Percentiles rank a stretch among this genome's conserved stretches.
These are phyloP conservation scores for Nakazawaea sp. DNA, from an alignment of 805 yeast species.

Conservation along the genomic window DNA sequence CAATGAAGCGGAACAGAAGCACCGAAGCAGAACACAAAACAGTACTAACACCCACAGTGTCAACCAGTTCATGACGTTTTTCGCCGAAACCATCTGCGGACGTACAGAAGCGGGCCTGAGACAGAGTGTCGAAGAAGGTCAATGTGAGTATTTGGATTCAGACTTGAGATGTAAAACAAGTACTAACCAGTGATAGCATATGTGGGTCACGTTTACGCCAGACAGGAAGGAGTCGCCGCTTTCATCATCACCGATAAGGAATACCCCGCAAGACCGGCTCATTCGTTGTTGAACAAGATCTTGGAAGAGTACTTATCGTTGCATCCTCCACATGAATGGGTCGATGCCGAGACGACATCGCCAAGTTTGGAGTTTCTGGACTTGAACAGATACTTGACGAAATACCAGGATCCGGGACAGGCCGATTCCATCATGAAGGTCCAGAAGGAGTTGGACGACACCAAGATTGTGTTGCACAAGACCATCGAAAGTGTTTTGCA, in stretches of 20 bases:
- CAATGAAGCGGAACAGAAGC: too few species aligned
- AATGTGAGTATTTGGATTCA: slow-evolving; percentile 19
- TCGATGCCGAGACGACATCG: slow-evolving; percentile 34
- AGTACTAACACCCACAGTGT: slow-evolving; percentile 35
- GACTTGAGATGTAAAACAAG: background rate
- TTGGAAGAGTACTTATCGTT: slow-evolving; percentile 84
- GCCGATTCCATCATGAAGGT: slow-evolving; percentile 97
- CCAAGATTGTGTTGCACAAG: slow-evolving; percentile 92
- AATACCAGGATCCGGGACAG: slow-evolving; percentile 94
- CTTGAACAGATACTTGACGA: slow-evolving; percentile 62
- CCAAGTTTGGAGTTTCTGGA: slow-evolving; percentile 46
- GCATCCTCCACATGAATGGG: slow-evolving; percentile 74
- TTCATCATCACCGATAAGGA: slow-evolving; percentile 91
- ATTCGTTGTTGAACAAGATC: slow-evolving; percentile 82
- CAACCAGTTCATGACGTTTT: slow-evolving; percentile 91
- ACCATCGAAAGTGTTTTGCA: slow-evolving; percentile 91
- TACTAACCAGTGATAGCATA: slow-evolving; percentile 32
- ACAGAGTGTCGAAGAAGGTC: slow-evolving; percentile 88
- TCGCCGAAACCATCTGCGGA: slow-evolving; percentile 82
- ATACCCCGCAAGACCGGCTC: slow-evolving; percentile 95
- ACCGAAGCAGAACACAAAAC: background rate
- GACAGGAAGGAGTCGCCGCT: slow-evolving; percentile 88
- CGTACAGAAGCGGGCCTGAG: slow-evolving; percentile 88
- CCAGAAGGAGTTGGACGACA: slow-evolving; percentile 96
- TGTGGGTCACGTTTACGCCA: slow-evolving; percentile 85